Percentiles rank a stretch among this genome's conserved stretches.
Evolutionary conservation across 2,329 filamentous ascomycete genomes (phyloP).

Genomic region (Neurospora sp.): DNA sequence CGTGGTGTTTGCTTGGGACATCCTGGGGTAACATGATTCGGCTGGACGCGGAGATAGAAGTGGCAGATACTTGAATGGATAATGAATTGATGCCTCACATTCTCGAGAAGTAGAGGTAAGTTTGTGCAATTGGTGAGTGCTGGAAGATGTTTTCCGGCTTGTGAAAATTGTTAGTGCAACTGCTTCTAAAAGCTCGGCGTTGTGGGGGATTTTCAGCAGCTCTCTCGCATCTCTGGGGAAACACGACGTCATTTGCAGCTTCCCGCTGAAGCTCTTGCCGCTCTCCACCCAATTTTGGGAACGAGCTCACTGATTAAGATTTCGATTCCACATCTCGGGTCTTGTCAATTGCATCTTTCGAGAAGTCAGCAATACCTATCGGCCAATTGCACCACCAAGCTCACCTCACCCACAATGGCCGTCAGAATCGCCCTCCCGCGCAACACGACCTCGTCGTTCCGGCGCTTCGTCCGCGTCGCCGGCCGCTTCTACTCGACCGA

Average conservation of each 20-base stretch:
- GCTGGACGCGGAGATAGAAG: neutral
- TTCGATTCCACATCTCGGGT: neutral
- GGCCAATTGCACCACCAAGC: neutral
- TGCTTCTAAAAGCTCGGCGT: neutral
- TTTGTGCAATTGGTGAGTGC: neutral
- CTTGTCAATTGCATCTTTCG: neutral
- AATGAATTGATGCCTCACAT: neutral
- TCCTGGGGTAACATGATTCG: neutral
- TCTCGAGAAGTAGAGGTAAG: neutral
- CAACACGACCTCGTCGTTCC: neutral
- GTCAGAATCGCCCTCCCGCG: neutral
- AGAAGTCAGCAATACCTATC: neutral
- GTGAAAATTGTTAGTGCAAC: neutral
- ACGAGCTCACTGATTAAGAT: neutral
- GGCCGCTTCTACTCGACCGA: conserved; percentile 18
- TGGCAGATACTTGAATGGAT: neutral
- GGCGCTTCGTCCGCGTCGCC: conserved; percentile 1
- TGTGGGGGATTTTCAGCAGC: neutral
- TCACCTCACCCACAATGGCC: neutral
- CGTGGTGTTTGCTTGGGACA: neutral
- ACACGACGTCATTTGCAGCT: neutral
- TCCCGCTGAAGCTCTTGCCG: neutral
- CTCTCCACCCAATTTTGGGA: neutral
- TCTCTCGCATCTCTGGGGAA: neutral
- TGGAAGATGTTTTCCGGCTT: neutral